These are phyloP conservation scores for Leccinum subgranulosum DNA, from an alignment of 768 basidiomycete species.

Conservation along the genomic window DNA sequence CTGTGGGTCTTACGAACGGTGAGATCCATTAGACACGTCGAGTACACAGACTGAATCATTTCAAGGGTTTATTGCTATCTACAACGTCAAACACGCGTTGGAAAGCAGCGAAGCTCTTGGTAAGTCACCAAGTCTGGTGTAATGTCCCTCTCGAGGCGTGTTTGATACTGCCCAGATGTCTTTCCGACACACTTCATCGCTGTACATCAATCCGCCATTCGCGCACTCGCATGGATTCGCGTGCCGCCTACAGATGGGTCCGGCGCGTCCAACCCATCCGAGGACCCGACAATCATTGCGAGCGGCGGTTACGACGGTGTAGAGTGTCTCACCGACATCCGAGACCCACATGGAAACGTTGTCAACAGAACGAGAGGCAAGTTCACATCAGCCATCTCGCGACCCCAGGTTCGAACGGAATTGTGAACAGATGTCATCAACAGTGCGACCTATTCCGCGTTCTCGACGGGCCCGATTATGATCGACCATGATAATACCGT, in stretches of 20 bases:
- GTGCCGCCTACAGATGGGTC: conserved; percentile 52
- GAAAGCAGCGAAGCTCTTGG: conserved; percentile 31
- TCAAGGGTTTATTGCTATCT: conserved; percentile 55
- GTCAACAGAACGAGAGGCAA: conserved; percentile 78
- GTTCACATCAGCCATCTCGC: neutral
- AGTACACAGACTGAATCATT: neutral
- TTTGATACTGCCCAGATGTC: conserved; percentile 27
- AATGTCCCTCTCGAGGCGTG: neutral
- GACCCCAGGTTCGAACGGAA: neutral
- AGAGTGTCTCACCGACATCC: conserved; percentile 71
- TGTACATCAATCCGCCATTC: conserved; percentile 78
- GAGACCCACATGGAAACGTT: conserved; percentile 62
- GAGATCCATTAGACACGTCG: neutral
- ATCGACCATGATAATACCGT: conserved; percentile 81
- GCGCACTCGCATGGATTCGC: conserved; percentile 71
- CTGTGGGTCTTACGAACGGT: conserved; percentile 87
- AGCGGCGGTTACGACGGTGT: conserved; percentile 82
- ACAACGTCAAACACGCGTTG: conserved; percentile 47
- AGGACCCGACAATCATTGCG: conserved; percentile 69
- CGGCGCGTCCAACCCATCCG: conserved; percentile 44
- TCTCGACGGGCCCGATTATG: conserved; percentile 66
- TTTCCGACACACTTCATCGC: conserved; percentile 71
- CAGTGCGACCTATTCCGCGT: conserved; percentile 62
- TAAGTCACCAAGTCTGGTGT: conserved; percentile 14
- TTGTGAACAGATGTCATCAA: conserved; percentile 61